Conservation (phyloP, 1,139 yeast species). For the Geotrichum aggregatum region DNA sequence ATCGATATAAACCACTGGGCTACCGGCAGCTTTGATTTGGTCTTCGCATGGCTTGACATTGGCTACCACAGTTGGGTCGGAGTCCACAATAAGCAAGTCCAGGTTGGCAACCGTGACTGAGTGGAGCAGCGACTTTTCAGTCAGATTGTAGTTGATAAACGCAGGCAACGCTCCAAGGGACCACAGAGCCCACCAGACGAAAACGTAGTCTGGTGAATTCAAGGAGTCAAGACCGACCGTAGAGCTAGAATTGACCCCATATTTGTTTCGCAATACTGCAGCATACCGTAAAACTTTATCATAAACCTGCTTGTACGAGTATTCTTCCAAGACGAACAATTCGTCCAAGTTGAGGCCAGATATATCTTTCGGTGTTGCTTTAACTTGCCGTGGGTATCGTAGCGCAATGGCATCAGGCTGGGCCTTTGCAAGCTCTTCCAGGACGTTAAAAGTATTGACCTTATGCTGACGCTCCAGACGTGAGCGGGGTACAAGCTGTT, state of each 20-base stretch:
- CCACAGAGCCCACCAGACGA: slow-evolving; percentile 85
- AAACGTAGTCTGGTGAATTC: slow-evolving; percentile 76
- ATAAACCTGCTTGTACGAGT: slow-evolving; percentile 66
- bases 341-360: slow-evolving; percentile 40
- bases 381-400: slow-evolving; percentile 56
- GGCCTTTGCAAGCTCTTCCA: slow-evolving; percentile 50
- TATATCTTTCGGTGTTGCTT: slow-evolving; percentile 18
- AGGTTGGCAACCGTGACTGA: slow-evolving; percentile 70
- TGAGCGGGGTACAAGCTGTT: slow-evolving; percentile 26
- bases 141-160: slow-evolving; percentile 74
- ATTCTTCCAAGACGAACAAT: slow-evolving; percentile 56
- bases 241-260: slow-evolving; percentile 62
- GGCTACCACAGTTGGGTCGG: slow-evolving; percentile 49
- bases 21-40: slow-evolving; percentile 42
- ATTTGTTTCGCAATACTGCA: slow-evolving; percentile 56
- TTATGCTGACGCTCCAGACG: not conserved
- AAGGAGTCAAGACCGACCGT: slow-evolving; percentile 74
- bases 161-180: slow-evolving; percentile 89
- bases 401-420: slow-evolving; percentile 57
- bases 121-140: slow-evolving; percentile 72
- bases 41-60: slow-evolving; percentile 54
- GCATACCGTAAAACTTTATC: slow-evolving; percentile 63
- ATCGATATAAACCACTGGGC: slow-evolving; percentile 52
- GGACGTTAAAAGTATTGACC: slow-evolving; percentile 64
- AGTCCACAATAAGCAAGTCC: slow-evolving; percentile 67